Evolutionary conservation across 495 filamentous ascomycete species (phyloP).

Genomic region (Neurospora sp.): DNA sequence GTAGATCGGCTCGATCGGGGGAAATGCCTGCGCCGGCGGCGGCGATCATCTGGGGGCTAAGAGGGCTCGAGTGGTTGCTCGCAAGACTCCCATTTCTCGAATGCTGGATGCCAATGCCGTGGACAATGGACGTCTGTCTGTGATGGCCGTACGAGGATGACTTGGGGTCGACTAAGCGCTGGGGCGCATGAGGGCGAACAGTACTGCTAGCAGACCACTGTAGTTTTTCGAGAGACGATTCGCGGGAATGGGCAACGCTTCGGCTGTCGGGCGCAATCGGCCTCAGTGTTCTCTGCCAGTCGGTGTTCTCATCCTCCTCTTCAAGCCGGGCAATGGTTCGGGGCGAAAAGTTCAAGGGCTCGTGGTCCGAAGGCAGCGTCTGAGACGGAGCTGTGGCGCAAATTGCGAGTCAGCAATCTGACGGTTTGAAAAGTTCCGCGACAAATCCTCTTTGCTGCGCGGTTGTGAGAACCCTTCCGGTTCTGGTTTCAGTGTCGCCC

Average conservation of each 20-base stretch:
- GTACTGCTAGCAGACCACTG: conserved; percentile 42
- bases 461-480: neutral
- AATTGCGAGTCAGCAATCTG: conserved; percentile 13
- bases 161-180: conserved; percentile 47
- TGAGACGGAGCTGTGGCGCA: conserved; percentile 38
- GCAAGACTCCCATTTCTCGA: conserved; percentile 70
- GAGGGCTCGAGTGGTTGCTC: conserved; percentile 56
- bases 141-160: conserved; percentile 68
- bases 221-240: conserved; percentile 39
- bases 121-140: conserved; percentile 87
- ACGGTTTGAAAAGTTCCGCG: neutral
- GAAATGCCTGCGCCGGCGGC: conserved; percentile 44
- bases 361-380: conserved; percentile 42
- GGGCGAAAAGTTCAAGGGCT: conserved; percentile 34
- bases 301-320: conserved; percentile 27
- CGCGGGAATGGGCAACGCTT: conserved; percentile 37
- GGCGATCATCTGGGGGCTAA: conserved; percentile 75
- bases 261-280: conserved; percentile 24
- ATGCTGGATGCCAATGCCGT: conserved; percentile 85
- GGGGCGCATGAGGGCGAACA: conserved; percentile 24
- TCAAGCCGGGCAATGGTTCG: conserved; percentile 33
- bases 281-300: conserved; percentile 36
- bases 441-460: neutral
- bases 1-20: conserved; percentile 34
- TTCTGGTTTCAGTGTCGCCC: neutral